These are phyloP conservation scores for Marasmius sp. DNA, from an alignment of 1,284 basidiomycete genomes.

Conservation along the genomic window DNA sequence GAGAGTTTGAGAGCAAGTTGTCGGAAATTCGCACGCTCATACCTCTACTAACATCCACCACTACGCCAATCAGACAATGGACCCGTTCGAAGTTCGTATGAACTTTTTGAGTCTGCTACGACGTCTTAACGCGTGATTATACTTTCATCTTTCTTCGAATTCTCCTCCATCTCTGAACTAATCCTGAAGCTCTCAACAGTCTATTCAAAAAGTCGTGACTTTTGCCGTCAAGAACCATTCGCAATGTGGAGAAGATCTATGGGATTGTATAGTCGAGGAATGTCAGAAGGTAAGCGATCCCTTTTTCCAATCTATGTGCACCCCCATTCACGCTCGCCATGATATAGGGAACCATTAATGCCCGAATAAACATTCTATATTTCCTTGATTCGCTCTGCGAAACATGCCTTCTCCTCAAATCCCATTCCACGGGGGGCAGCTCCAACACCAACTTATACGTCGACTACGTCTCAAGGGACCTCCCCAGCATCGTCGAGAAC, in stretches of 20 bases:
- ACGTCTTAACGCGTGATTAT: conserved; percentile 76
- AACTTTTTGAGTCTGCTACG: conserved; percentile 76
- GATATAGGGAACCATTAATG: conserved; percentile 79
- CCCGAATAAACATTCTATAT: conserved; percentile 90
- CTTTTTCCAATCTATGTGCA: not conserved
- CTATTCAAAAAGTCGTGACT: conserved; percentile 86
- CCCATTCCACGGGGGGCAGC: conserved; percentile 45
- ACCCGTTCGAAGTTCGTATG: conserved; percentile 89
- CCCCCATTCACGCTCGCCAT: not conserved
- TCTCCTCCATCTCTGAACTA: conserved; percentile 20
- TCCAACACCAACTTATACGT: conserved; percentile 63
- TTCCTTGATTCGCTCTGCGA: conserved; percentile 89
- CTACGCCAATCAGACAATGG: conserved; percentile 40
- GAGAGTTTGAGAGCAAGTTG: too few relatives aligned
- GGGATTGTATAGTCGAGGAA: conserved; percentile 93
- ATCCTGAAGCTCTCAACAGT: conserved; percentile 74
- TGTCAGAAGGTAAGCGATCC: conserved; percentile 67
- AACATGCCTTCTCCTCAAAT: conserved; percentile 65
- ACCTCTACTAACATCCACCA: not conserved
- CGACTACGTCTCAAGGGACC: conserved; percentile 71
- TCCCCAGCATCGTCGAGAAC: conserved; percentile 72
- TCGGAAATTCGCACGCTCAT: not conserved
- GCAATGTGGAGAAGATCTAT: conserved; percentile 85
- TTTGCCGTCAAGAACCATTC: conserved; percentile 86
- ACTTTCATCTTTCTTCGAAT: conserved; percentile 9